Evolutionary conservation across 805 yeast species (phyloP), one percentile per base, ranked within the genome.

Genomic region (Candida ponderosae): DNA sequence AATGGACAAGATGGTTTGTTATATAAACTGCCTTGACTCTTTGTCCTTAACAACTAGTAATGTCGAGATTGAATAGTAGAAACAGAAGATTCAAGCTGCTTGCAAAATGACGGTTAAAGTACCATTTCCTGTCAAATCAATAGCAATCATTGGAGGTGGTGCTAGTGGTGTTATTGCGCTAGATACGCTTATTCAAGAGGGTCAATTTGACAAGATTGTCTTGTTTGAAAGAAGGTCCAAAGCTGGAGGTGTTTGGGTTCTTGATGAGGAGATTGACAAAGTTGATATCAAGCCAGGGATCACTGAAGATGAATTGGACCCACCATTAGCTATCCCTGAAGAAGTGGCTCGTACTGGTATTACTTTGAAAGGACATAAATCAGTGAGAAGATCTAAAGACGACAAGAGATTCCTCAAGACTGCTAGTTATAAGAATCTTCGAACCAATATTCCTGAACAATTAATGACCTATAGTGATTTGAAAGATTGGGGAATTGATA

Each of bases 131-230:
- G 42, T 46, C n/a, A 45, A 50, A 36, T 46, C 53, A 11, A 49
- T 68, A 13, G 72, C 68, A 16, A 53, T 68, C 15, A 62, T 68
- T 23, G 74, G 74, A 5, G 72, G 65, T n/a, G 74, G 74, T 1
- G 70, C 74, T 4, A 60, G 66, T 4, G 74, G 73, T 2, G 58
- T 65, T 21, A 60, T 62, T 30, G 50, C 62, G 1, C 52, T 65
- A 7, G 63, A 66, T 30, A 39, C 59, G 4, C 45, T 68, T 7
- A 44, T 65, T 8, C 50, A 53, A 32, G 70, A 68, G 36, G 38
- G 52, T 18, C 41, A 37, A 2, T 57, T 65, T 36, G 51, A 45
- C 4, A 47, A 47, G 8, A 57, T 68, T 29, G 55, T 54, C 3
- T 44, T 68, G 2, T 66, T 62, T 42, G 74, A 68, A 44, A 47